These are phyloP conservation scores for Corymbia citriodora DNA, from an alignment of 441 rosid genomes.

Conservation along the genomic window DNA sequence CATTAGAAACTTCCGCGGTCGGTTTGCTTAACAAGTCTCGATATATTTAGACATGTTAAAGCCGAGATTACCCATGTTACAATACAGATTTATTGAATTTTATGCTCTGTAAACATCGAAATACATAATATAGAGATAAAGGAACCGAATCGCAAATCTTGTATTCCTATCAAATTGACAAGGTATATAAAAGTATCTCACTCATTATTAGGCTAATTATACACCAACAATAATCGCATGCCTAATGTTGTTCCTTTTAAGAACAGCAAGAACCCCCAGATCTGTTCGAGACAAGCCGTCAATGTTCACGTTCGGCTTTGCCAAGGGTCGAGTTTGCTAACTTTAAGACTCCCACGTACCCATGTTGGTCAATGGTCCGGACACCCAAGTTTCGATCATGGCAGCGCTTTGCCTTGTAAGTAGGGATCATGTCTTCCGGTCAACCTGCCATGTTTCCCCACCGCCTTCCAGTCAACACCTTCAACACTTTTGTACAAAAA, in stretches of 20 bases:
- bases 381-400: background rate
- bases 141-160: background rate
- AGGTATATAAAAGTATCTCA: background rate
- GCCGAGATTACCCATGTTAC: background rate
- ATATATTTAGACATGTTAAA: background rate
- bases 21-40: background rate
- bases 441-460: background rate
- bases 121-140: background rate
- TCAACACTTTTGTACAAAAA: background rate
- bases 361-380: background rate
- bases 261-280: background rate
- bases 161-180: background rate
- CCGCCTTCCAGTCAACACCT: background rate
- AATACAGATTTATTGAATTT: background rate
- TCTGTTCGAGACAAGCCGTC: background rate
- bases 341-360: background rate
- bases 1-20: background rate
- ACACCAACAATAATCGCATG: background rate
- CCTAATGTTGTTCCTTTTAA: background rate
- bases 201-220: background rate
- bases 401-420: background rate
- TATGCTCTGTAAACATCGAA: background rate
- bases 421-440: background rate
- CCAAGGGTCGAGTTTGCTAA: background rate
- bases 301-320: background rate